Evolutionary conservation across 192 early-diverging fungal species (phyloP).

Genomic region (Rhizophagus sp.): DNA sequence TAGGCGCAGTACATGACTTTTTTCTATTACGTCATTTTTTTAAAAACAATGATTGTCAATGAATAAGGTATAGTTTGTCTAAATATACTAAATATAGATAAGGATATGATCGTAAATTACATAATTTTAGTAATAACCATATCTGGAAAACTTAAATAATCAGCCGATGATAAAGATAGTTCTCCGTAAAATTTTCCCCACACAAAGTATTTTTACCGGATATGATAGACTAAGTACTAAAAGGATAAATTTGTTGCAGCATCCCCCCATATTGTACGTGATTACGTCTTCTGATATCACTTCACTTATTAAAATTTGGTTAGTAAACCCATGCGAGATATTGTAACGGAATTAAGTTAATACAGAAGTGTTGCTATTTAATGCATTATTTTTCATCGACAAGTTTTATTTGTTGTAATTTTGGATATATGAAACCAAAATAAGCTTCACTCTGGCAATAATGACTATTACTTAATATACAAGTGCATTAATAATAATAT

Average conservation of each 20-base stretch:
- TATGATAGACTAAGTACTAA: background rate
- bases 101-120: background rate
- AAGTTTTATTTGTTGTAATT: no score
- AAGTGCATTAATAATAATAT: background rate
- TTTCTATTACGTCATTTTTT: no score
- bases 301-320: background rate
- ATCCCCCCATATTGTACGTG: background rate
- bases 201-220: background rate
- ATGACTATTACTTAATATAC: no score
- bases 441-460: no score
- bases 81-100: background rate
- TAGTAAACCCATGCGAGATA: background rate
- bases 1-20: background rate
- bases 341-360: background rate
- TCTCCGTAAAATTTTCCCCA: background rate
- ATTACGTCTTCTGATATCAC: background rate
- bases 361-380: no score
- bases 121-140: background rate
- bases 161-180: background rate
- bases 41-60: background rate
- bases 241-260: background rate
- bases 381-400: no score
- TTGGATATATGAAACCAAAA: no score
- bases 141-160: background rate
- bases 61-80: background rate